Evolutionary conservation across 2,329 filamentous ascomycete genomes (phyloP), one percentile per base, ranked within the genome.

Genomic region (Alternaria longipes): DNA sequence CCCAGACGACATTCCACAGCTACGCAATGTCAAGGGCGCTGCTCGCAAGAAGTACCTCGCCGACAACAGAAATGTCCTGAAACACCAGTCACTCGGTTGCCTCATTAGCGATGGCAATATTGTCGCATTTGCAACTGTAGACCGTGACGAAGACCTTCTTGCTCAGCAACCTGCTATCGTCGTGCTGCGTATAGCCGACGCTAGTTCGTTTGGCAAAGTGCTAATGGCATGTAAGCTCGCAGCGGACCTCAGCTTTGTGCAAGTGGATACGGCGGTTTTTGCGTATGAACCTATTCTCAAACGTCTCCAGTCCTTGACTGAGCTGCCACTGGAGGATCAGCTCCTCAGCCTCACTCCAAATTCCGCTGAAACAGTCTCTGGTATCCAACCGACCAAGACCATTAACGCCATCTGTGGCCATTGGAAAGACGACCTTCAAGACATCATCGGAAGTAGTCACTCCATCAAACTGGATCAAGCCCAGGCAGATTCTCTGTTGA

Each of bases 201-300:
- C 77, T 2, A 62, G 72, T 0, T 82, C 83, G 0, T 64, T 90
- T 1, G 70, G 76, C 0, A 83, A 82, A 8, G 79, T 84, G 0
- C 68, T 92, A 0, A 42, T 79, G 26, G 51, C 61, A 3, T 71
- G 69, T 49, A 77, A 72, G 40, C 22, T 28, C 1, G 65, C 74
- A 0, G 47, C 63, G 26, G 36, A 78, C 20, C 69, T 85, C 12
- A 68, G 79, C 4, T 88, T 92, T 45, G 73, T 89, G 0, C 76
- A 88, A 3, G 85, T 92, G 0, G 85, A 91, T 42, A 89, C 90
- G 0, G 82, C 90, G 0, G 83, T 89, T 0, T 93, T 92, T 70
- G 87, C 90, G 0, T 91, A 88, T 56, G 87, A 91, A 55, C 90
- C 90, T 0, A 82, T 93, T 1, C 73, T 93, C 5, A 75, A 84